Percentiles rank a stretch among this genome's conserved stretches.
These are phyloP conservation scores for Phaffomyces antillensis DNA, from an alignment of 805 yeast species.

Conservation along the genomic window DNA sequence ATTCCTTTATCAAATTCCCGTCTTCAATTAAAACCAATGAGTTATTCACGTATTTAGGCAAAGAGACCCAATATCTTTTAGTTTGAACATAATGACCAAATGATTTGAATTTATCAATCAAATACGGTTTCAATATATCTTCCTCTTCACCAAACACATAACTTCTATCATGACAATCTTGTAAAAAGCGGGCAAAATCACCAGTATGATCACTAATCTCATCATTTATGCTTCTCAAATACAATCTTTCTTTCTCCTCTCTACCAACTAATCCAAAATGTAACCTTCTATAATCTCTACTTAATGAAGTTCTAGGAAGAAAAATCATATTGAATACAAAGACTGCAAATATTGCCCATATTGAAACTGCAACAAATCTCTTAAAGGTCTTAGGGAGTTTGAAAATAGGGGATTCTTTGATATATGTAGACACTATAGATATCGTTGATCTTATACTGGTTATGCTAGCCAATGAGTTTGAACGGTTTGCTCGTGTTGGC, in stretches of 20 bases:
- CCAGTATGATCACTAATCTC: constrained; percentile 1
- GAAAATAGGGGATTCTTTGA: constrained; percentile 14
- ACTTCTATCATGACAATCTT: constrained; percentile 6
- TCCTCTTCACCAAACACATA: constrained; percentile 32
- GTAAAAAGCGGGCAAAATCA: constrained; percentile 12
- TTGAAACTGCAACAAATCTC: constrained; percentile 15
- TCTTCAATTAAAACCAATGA: constrained; percentile 32
- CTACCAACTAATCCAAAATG: constrained; percentile 60
- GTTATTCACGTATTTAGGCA: constrained; percentile 44
- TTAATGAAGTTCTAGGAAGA: constrained; percentile 76
- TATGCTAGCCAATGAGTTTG: constrained; percentile 5
- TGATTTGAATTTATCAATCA: constrained; percentile 40
- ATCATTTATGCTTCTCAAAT: constrained; percentile 36
- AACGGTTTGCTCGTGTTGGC: background rate
- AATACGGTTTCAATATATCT: constrained; percentile 38
- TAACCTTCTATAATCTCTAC: constrained; percentile 71
- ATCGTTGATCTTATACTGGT: constrained; percentile 11
- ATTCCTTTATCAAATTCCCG: constrained; percentile 36
- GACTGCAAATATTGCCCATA: constrained; percentile 21
- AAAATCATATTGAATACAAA: constrained; percentile 55
- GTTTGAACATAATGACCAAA: constrained; percentile 43
- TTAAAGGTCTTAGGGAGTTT: constrained; percentile 14
- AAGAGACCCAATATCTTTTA: constrained; percentile 52
- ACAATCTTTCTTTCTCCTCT: constrained; percentile 62
- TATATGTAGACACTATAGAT: constrained; percentile 16